phyloP scores from a whole-genome alignment of 805 yeast species.

The Cyberlindnera mississippiensis region DNA sequence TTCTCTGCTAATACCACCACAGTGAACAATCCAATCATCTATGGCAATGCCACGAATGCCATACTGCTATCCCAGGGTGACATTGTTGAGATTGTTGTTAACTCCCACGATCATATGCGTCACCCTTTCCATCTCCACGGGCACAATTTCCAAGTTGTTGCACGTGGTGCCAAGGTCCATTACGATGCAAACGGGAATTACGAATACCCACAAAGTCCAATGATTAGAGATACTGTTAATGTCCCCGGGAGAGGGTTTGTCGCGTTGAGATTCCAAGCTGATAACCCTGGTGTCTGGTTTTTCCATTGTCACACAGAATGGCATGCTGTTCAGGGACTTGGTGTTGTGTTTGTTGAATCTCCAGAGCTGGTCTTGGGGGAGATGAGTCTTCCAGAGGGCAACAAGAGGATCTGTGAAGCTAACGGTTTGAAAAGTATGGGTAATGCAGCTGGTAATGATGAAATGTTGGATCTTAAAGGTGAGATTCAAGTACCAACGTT shows the following conservation, averaged over 20 bases:
- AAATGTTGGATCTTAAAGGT: conserved; percentile 53
- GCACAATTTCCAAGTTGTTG: conserved; percentile 61
- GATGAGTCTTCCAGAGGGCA: conserved; percentile 40
- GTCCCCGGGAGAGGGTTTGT: conserved; percentile 64
- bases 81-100: conserved; percentile 68
- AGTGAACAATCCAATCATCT: conserved; percentile 54
- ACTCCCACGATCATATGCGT: conserved; percentile 73
- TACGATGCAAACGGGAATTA: conserved; percentile 19
- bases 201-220: conserved; percentile 49
- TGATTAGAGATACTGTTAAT: conserved; percentile 68
- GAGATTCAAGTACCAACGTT: conserved; percentile 20
- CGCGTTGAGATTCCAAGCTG: conserved; percentile 67
- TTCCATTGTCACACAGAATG: conserved; percentile 91
- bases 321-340: conserved; percentile 80
- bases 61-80: conserved; percentile 57
- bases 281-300: conserved; percentile 92
- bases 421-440: conserved; percentile 49
- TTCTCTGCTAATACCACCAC: conserved; percentile 48
- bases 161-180: conserved; percentile 40
- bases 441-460: conserved; percentile 64
- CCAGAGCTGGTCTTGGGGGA: conserved; percentile 48
- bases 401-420: conserved; percentile 43
- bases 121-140: conserved; percentile 82
- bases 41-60: conserved; percentile 66
- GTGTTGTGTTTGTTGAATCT: conserved; percentile 65